These are phyloP conservation scores for Solanum hybrid DNA, from an alignment of 305 asterid genomes.

Conservation along the genomic window DNA sequence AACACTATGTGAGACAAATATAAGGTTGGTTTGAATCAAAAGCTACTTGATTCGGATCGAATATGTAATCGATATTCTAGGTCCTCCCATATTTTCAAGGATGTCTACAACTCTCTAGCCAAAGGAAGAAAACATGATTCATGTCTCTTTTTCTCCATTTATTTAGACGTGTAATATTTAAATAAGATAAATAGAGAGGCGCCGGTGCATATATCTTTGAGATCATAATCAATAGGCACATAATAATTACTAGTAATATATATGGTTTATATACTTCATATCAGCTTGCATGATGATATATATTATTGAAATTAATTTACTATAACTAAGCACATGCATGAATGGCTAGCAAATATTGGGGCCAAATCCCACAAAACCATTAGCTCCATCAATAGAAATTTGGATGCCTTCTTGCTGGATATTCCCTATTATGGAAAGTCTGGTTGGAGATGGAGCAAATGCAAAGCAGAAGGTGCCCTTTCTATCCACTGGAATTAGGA, in stretches of 20 bases:
- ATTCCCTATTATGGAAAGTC: conserved; percentile 76
- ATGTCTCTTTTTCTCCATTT: not conserved
- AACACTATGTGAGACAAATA: not conserved
- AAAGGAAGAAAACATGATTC: not conserved
- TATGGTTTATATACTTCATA: not conserved
- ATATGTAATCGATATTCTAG: not conserved
- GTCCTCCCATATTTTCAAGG: not conserved
- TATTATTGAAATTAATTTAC: not conserved
- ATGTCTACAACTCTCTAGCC: not conserved
- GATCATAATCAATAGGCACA: not conserved
- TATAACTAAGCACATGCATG: conserved; percentile 16
- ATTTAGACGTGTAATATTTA: not conserved
- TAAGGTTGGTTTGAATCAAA: not conserved
- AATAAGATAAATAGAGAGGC: not conserved
- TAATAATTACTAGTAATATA: not conserved
- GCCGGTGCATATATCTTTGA: not conserved
- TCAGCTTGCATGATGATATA: not conserved
- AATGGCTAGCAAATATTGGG: conserved; percentile 59
- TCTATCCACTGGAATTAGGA: conserved; percentile 76
- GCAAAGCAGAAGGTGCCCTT: conserved; percentile 86
- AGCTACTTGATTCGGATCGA: not conserved
- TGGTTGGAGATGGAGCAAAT: conserved; percentile 69
- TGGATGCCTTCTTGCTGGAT: conserved; percentile 89
- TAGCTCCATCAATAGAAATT: conserved; percentile 59
- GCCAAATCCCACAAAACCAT: conserved; percentile 77